Evolutionary conservation across 305 asterid genomes (phyloP), one percentile per base, ranked within the genome.

Genomic region (Fraxinus xanthoxyloides): DNA sequence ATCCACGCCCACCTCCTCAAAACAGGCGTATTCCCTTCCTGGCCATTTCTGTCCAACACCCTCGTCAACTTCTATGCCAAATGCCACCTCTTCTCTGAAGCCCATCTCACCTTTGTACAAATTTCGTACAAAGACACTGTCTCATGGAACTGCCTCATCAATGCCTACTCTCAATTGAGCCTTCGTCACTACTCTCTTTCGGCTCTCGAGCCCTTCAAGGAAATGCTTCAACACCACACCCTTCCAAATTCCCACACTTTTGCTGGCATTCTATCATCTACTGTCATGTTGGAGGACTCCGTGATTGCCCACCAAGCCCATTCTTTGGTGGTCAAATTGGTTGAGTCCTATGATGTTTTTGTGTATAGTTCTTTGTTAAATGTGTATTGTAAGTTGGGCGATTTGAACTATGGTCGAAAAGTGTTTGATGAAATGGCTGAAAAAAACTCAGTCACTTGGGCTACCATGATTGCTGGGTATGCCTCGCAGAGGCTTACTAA

Each of bases 401-500:
- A 85, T 70, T 30, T 92, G 67, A 77, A 24, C 1, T 90, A 91
- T 9, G 97, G 89, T 2, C 90, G 91, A 3, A 89, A 87, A 77
- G 51, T 93, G 90, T 95, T 92, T 30, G 98, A 90, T 78, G 94
- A 92, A 87, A 95, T 95, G 95, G 87, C 92, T 72, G 89, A 83
- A 0, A 89, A 91, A 80, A 95, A 95, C 69, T 87, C 97, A 12
- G 85, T 92, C 77, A 89, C 97, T 24, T 94, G 97, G 97, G 90
- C 97, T 34, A 91, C 97, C 0, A 89, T 95, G 97, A 90, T 95
- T 17, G 92, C 97, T 28, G 98, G 98, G 59, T 95, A 92, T 61
- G 95, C 98, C 0, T 82, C 72, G 7, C 87, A 85, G 40, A 85
- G 93, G 87, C 82, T 85, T 81, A 91, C 87, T 61, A 67, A 80